These are phyloP conservation scores for Yamadazyma kitorensis DNA, from an alignment of 805 yeast species.

Conservation along the genomic window DNA sequence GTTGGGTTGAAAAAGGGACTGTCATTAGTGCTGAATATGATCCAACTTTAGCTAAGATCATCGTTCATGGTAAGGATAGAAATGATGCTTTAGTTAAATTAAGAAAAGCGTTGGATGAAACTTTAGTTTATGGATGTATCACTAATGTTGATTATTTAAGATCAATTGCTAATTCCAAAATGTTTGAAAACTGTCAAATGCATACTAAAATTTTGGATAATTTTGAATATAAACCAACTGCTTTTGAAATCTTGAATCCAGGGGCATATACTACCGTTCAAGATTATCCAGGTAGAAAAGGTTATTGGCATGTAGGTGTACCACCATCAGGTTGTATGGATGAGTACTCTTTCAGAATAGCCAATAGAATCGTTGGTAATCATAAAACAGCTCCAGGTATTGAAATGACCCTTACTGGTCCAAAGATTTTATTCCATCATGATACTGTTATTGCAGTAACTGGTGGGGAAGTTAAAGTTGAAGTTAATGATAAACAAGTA, in stretches of 20 bases:
- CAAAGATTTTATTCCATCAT: slow-evolving; percentile 79
- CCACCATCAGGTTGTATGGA: slow-evolving; percentile 99
- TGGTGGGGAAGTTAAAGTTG: slow-evolving; percentile 76
- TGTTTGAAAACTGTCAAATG: slow-evolving; percentile 82
- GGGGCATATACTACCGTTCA: slow-evolving; percentile 92
- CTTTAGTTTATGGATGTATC: slow-evolving; percentile 83
- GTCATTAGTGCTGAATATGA: slow-evolving; percentile 89
- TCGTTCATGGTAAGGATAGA: slow-evolving; percentile 90
- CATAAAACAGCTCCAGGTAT: slow-evolving; percentile 79
- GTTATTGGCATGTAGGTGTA: slow-evolving; percentile 90
- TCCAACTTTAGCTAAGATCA: slow-evolving; percentile 94
- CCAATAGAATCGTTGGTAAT: slow-evolving; percentile 90
- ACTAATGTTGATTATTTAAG: slow-evolving; percentile 89
- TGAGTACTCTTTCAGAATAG: slow-evolving; percentile 81
- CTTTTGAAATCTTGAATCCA: slow-evolving; percentile 70
- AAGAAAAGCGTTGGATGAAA: slow-evolving; percentile 79
- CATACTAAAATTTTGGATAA: slow-evolving; percentile 86
- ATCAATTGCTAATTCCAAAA: slow-evolving; percentile 75
- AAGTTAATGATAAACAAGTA: slow-evolving; percentile 56
- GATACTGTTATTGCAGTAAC: slow-evolving; percentile 77
- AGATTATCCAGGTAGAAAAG: slow-evolving; percentile 92
- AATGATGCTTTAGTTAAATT: slow-evolving; percentile 77
- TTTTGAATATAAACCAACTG: slow-evolving; percentile 74
- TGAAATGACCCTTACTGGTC: slow-evolving; percentile 87
- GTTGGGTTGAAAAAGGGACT: slow-evolving; percentile 92